phyloP scores from a whole-genome alignment of 2,329 filamentous ascomycete species.

The Nemania serpens region DNA sequence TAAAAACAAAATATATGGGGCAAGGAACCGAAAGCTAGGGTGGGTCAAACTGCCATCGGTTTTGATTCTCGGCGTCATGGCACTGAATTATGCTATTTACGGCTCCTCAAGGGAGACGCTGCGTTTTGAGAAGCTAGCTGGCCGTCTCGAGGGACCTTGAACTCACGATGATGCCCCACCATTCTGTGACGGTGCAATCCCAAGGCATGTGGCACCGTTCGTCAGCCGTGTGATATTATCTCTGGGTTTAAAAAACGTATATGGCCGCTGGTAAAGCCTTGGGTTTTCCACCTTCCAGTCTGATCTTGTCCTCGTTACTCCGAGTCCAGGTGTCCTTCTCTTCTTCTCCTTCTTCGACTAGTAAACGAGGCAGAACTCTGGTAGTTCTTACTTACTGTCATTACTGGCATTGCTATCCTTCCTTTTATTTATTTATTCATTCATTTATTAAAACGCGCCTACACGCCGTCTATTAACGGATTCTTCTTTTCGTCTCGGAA shows the following conservation, averaged over 20 bases:
- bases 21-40: slow-evolving; percentile 25
- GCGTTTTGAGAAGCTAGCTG: slow-evolving; percentile 14
- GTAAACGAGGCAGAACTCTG: slow-evolving; percentile 50
- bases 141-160: slow-evolving; percentile 16
- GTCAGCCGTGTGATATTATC: slow-evolving; percentile 26
- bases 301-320: slow-evolving; percentile 39
- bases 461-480: not conserved
- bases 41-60: slow-evolving; percentile 36
- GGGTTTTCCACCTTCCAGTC: slow-evolving; percentile 32
- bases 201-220: slow-evolving; percentile 26
- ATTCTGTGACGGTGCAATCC: slow-evolving; percentile 30
- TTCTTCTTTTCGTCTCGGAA: not conserved
- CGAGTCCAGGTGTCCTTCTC: slow-evolving; percentile 34
- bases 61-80: slow-evolving; percentile 15
- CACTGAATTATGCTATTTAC: slow-evolving; percentile 19
- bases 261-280: slow-evolving; percentile 17
- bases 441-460: not conserved
- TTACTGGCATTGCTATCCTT: not conserved
- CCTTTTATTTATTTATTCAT: not conserved
- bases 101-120: slow-evolving; percentile 4
- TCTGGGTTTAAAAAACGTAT: slow-evolving; percentile 25
- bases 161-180: slow-evolving; percentile 34
- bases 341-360: slow-evolving; percentile 17
- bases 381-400: not conserved
- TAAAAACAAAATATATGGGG: slow-evolving; percentile 36